Evolutionary conservation across 2,329 filamentous ascomycete genomes (phyloP), one percentile per base, ranked within the genome.

Genomic region (Pseudogymnoascus pannorum): DNA sequence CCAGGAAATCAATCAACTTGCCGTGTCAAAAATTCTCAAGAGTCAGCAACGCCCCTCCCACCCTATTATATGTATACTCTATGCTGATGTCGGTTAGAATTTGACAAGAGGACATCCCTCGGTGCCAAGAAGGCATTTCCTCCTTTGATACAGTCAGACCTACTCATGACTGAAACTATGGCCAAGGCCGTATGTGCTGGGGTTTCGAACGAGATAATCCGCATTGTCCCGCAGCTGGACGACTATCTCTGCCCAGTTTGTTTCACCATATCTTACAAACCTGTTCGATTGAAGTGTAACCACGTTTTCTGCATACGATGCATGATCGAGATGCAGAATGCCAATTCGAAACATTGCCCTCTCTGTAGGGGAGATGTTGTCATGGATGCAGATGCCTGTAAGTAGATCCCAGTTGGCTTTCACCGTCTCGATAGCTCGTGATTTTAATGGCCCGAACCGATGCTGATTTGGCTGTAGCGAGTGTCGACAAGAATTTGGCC

Each of bases 291-390:
- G 33, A 80, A 81, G 12, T 96, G 91, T 72, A 76, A 81, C 26
- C 90, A 94, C 66, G 76, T 92, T 12, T 92, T 93, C 70, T 96
- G 91, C 75, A 93, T 94, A 61, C 81, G 89, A 2, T 96, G 91
- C 71, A 80, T 93, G 57, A 86, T 95, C 64, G 85, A 89, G 67
- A 84, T 96, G 75, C 91, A 94, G 72, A 84, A 85, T 51, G 82
- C 84, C 38, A 79, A 81, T 63, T 85, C 88, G 70, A 80, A 81
- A 36, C 78, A 83, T 59, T 96, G 91, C 70, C 91, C 91, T 0
- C 77, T 94, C 60, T 96, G 91, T 71, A 81, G 92, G 62, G 81
- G 84, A 16, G 81, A 87, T 62, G 88, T 87, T 0, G 83, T 95
- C 9, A 80, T 90, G 76, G 76, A 81, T 62, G 90, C 91, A 0